phyloP scores from a whole-genome alignment of 2,329 filamentous ascomycete genomes.

The Epichloe hybrida region DNA sequence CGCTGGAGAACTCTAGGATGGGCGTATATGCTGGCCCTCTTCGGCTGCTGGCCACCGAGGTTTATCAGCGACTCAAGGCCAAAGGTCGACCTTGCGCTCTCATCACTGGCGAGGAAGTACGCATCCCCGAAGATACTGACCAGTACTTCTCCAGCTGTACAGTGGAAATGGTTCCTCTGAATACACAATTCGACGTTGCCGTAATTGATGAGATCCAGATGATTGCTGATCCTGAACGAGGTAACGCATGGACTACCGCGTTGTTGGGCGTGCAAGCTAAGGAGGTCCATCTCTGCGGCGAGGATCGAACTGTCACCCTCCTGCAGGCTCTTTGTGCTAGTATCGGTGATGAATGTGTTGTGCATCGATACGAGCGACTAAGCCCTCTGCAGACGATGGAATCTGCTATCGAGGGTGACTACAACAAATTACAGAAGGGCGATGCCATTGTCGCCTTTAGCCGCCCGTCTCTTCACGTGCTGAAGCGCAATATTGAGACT shows the following conservation, averaged over 20 bases:
- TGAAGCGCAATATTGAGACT: slow-evolving; percentile 67
- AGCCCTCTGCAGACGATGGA: slow-evolving; percentile 59
- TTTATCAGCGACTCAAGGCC: slow-evolving; percentile 75
- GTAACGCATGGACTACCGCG: slow-evolving; percentile 91
- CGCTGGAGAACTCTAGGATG: slow-evolving; percentile 58
- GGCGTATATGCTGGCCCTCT: slow-evolving; percentile 89
- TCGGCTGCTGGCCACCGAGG: slow-evolving; percentile 79
- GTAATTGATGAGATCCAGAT: slow-evolving; percentile 99
- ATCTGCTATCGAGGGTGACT: slow-evolving; percentile 47
- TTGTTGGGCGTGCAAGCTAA: slow-evolving; percentile 74
- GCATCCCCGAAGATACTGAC: slow-evolving; percentile 46
- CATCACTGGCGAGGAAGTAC: slow-evolving; percentile 82
- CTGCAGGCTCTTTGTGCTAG: slow-evolving; percentile 65
- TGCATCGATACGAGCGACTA: slow-evolving; percentile 74
- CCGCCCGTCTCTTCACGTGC: slow-evolving; percentile 62
- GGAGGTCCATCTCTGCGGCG: slow-evolving; percentile 88
- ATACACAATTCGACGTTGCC: slow-evolving; percentile 59
- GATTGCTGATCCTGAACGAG: slow-evolving; percentile 67
- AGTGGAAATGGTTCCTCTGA: slow-evolving; percentile 69
- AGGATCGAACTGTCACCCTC: slow-evolving; percentile 67
- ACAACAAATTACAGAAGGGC: slow-evolving; percentile 64
- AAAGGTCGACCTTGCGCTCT: slow-evolving; percentile 67
- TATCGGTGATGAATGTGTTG: slow-evolving; percentile 67
- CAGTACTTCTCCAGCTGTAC: slow-evolving; percentile 68
- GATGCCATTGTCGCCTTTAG: slow-evolving; percentile 86